Conservation (phyloP, 2,329 filamentous ascomycete genomes). For the Paracamarosporium sp. region DNA sequence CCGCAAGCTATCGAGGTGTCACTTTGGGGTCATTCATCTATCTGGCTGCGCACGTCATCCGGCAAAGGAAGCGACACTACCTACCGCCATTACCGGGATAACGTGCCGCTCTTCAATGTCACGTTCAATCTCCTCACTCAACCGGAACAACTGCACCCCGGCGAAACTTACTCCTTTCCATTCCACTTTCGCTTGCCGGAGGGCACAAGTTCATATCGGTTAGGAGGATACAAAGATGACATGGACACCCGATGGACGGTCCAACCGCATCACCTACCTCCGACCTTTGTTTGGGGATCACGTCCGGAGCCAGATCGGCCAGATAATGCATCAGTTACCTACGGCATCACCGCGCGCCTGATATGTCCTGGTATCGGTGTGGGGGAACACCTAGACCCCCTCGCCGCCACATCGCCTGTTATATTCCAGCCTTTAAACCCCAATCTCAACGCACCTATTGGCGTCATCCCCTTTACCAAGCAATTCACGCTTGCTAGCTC, state of each 20-base stretch:
- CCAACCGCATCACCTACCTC: slow-evolving; percentile 28
- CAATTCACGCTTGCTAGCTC: slow-evolving; percentile 24
- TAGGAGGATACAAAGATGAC: slow-evolving; percentile 23
- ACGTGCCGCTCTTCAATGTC: slow-evolving; percentile 28
- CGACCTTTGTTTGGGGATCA: slow-evolving; percentile 21
- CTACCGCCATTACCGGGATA: slow-evolving; percentile 32
- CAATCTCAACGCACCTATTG: slow-evolving; percentile 6
- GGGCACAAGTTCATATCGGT: slow-evolving; percentile 20
- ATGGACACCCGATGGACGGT: slow-evolving; percentile 19
- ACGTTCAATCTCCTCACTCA: slow-evolving; percentile 20
- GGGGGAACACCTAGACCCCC: slow-evolving; percentile 10
- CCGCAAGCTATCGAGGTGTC: slow-evolving; percentile 27
- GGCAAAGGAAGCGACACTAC: neutral
- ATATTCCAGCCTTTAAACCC: slow-evolving; percentile 23
- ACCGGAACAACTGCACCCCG: slow-evolving; percentile 12
- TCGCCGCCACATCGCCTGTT: slow-evolving; percentile 17
- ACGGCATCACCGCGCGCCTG: slow-evolving; percentile 27
- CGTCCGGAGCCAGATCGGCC: slow-evolving; percentile 5
- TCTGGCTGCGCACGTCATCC: slow-evolving; percentile 24
- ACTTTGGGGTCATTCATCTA: slow-evolving; percentile 27
- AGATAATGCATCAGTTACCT: slow-evolving; percentile 24
- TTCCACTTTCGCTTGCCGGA: slow-evolving; percentile 28
- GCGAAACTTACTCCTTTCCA: slow-evolving; percentile 23
- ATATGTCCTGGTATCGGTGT: slow-evolving; percentile 19
- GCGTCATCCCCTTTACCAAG: slow-evolving; percentile 12